These are phyloP conservation scores for Echinochloa phyllopogon DNA, from an alignment of 176 grass and related monocot species.

Conservation along the genomic window DNA sequence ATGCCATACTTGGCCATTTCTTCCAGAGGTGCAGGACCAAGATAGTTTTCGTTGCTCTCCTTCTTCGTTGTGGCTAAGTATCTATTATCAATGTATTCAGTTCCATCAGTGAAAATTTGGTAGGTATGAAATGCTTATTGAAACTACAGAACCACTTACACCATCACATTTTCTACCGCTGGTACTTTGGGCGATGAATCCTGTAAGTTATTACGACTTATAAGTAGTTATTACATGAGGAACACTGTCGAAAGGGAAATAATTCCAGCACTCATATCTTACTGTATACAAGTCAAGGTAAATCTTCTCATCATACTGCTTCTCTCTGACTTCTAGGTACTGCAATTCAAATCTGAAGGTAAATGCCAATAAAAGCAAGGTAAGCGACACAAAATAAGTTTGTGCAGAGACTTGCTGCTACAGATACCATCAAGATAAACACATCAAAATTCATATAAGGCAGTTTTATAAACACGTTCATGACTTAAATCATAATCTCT, in stretches of 20 bases:
- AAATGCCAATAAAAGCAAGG: constrained; percentile 38
- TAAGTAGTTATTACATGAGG: constrained; percentile 3
- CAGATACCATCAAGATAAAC: not conserved
- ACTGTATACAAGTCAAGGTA: constrained; percentile 85
- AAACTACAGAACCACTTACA: constrained; percentile 67
- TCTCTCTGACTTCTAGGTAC: constrained; percentile 92
- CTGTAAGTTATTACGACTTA: constrained; percentile 43
- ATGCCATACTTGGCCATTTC: constrained; percentile 73
- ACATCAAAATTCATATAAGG: not conserved
- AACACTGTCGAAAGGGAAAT: constrained; percentile 20
- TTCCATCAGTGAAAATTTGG: constrained; percentile 38
- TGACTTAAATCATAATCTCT: not conserved
- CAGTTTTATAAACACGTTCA: not conserved
- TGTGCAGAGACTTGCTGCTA: constrained; percentile 19
- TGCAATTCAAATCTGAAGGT: constrained; percentile 65
- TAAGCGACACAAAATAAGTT: constrained; percentile 26
- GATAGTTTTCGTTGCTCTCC: constrained; percentile 70
- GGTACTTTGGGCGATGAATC: constrained; percentile 62
- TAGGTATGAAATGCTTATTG: constrained; percentile 2
- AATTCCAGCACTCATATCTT: constrained; percentile 44
- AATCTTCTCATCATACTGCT: constrained; percentile 93
- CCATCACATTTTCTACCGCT: constrained; percentile 67
- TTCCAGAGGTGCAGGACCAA: constrained; percentile 80
- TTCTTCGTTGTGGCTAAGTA: constrained; percentile 80
- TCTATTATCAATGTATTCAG: constrained; percentile 50